Evolutionary conservation across 768 basidiomycete species (phyloP), one percentile per base, ranked within the genome.

Genomic region (Rhodosporidiobolus odoratus): DNA sequence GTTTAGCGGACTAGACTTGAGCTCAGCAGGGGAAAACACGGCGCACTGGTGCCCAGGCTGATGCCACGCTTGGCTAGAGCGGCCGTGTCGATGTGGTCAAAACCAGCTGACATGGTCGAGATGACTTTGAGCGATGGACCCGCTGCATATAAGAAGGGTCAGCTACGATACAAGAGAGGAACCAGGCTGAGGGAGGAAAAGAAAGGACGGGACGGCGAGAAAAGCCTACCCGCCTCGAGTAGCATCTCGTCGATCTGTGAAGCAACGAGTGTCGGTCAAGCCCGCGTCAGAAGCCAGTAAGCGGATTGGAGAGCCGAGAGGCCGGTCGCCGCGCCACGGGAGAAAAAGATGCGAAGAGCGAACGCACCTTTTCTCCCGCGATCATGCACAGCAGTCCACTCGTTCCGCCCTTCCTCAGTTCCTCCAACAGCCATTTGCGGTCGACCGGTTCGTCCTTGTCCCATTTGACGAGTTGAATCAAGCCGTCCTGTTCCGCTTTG

Each of bases 71-170:
- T 81, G 17, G 86, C 83, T 12, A 88, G 79, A 38, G 84, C 86
- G 30, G 81, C 78, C 1, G 89, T 80, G 71, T 89, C 85, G 47
- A 92, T 83, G 72, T 98, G 96, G 63, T 99, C 95, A 74, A 88
- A 90, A 56, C 91, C 92, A 27, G 93, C 91, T 25, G 91, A 92
- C 87, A 95, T 90, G 0, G 94, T 96, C 1, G 93, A 95, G 4
- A 96, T 85, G n/a, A 90, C 87, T 53, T 85, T 85, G 15, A 99
- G 83, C 58, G 79, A 82, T 0, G 88, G 82, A 6, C 92, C 92
- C 72, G 91, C 91, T 88, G 74, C 4, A 54, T 57, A 25, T 6
- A 25, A 4, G 43, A 41, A 7, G 32, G 74, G 23, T 63, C 63
- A 54, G n/a, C 32, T 32, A 25, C 27, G 32, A 30, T 59, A 30